Evolutionary conservation across 139 green algal genomes (phyloP), one percentile per base, ranked within the genome.

Genomic region (Auxenochlorella protothecoides): DNA sequence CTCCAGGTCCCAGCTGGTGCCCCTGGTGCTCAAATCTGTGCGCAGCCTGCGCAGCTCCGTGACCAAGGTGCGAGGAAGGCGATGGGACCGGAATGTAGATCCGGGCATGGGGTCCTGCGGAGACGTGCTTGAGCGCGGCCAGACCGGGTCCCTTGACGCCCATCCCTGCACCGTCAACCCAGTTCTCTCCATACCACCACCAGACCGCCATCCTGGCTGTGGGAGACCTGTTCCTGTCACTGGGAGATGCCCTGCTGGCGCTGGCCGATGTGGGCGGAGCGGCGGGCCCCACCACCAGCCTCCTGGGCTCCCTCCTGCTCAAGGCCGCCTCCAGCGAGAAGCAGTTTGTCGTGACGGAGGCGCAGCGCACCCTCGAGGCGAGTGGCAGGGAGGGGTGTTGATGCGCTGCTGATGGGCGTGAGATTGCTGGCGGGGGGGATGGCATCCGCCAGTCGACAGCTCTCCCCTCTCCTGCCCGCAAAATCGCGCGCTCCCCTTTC

Each of bases 321-420:
- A 88, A 88, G 68, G 78, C 75, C 53, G 63, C 55, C 65, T 84
- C 78, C 56, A 88, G 85, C 67, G 85, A 90, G 79, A 90, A 90
- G 76, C 76, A 76, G 55, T 90, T 90, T 79, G 85, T 90, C 52
- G 68, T 87, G 4, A 81, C 89, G 70, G 85, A 89, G 69, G 78
- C 80, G n/a, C 71, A 82, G 77, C 70, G 61, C 13, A 65, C 73
- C 5, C 66, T 88, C 55, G 67, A 78, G 73, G 73, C 61, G 60
- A 5, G 55, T 44, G 27, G 27, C 27, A 44, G 6, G 16, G 10
- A 27, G 66, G 10, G 16, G 16, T n/a, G 63, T 11, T 55, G 63
- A 52, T 13, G 11, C 10, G 63, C 10, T 68, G n/a, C 63, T 9
- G 51, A 10, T 60, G 59, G 13, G 60, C 27, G 8, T 11, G 5